Percentiles rank a stretch among this genome's conserved stretches.
phyloP scores from a whole-genome alignment of 495 filamentous ascomycete species.

The Lasiosphaeria hispida region DNA sequence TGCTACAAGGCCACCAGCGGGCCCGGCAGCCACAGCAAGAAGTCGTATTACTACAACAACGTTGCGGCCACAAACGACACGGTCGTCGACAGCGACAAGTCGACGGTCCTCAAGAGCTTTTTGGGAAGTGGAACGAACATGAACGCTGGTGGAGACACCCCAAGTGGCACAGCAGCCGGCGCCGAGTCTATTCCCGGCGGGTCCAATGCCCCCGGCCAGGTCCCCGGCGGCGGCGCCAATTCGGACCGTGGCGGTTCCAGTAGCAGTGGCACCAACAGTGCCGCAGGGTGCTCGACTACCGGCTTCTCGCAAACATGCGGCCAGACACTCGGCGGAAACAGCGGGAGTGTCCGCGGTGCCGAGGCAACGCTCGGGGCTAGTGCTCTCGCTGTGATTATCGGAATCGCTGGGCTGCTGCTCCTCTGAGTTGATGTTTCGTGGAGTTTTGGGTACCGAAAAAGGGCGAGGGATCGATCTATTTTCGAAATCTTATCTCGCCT shows the following conservation, averaged over 20 bases:
- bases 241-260: slow-evolving; percentile 9
- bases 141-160: slow-evolving; percentile 43
- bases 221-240: slow-evolving; percentile 26
- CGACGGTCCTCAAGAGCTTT: slow-evolving; percentile 76
- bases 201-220: slow-evolving; percentile 27
- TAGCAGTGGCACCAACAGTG: slow-evolving; percentile 17
- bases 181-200: slow-evolving; percentile 37
- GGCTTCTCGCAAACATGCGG: slow-evolving; percentile 39
- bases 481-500: not conserved
- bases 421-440: slow-evolving; percentile 25
- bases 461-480: no score
- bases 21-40: slow-evolving; percentile 58
- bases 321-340: slow-evolving; percentile 1
- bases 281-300: slow-evolving; percentile 22
- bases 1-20: slow-evolving; percentile 73
- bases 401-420: slow-evolving; percentile 44
- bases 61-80: slow-evolving; percentile 66
- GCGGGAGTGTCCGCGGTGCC: slow-evolving; percentile 31
- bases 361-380: slow-evolving; percentile 45
- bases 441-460: no score
- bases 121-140: slow-evolving; percentile 74
- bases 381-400: slow-evolving; percentile 49
- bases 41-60: slow-evolving; percentile 74
- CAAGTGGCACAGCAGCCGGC: slow-evolving; percentile 24
- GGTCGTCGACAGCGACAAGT: slow-evolving; percentile 69